Base-by-base conservation (phyloP, 768 basidiomycete genomes). In the Trametopsis cervina region DNA sequence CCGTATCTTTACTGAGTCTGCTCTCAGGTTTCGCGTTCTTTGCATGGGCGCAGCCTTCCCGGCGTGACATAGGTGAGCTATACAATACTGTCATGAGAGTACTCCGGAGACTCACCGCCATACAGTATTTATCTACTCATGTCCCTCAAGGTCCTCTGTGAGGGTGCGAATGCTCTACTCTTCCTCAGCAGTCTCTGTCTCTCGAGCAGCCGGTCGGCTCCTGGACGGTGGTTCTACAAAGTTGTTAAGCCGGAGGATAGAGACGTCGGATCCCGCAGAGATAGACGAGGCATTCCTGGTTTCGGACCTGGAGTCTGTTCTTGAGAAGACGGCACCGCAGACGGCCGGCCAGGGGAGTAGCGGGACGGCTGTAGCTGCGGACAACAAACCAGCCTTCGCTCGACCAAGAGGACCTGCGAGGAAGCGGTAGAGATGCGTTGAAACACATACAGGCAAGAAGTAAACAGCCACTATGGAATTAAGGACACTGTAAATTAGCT, bases 101-200 rank as follows among this genome's bases (percentile, higher is more conserved):
- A 33, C 27, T 2, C 36, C 25, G 17, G 36, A 26, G 18, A 44
- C 42, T 44, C 1, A 2, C 21, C 11, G 21, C n/a, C 7, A 24
- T n/a, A 5, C 53, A 91, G 86, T 88, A 42, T 93, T 92, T 66
- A 87, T 96, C 48, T 98, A 97, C 66, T 87, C 86, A 17, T 98
- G 94, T 63, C 94, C 94, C 0, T 75, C 82, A 2, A 59, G 66
- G 12, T 89, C 87, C 4, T 86, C 88, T 1, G 75, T 96, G 66
- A 90, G 89, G 59, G 72, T 83, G 52, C 77, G 92, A 38, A 93
- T 98, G 89, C 61, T 96, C 27, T 95, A 94, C 66, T 89, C 91
- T 0, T 82, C 85, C 2, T 82, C 80, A 7, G 77, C 78, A 10
- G 57, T 71, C 9, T 63, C 75, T 17, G 72, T 84, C 5, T 83